phyloP scores from a whole-genome alignment of 2,329 filamentous ascomycete species.

The Chrysoporthe cubensis region DNA sequence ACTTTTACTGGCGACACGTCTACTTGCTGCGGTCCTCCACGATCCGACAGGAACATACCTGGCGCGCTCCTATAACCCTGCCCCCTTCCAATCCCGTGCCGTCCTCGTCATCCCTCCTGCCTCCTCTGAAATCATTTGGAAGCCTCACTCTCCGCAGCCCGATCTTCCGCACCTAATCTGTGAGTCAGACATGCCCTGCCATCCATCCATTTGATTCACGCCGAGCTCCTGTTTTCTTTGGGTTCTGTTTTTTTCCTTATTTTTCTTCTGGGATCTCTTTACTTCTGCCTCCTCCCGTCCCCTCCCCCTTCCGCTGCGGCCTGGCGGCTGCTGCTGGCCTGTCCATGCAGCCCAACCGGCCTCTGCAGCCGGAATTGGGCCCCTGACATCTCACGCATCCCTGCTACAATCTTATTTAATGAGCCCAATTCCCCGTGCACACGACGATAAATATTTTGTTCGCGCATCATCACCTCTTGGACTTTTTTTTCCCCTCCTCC shows the following conservation, averaged over 20 bases:
- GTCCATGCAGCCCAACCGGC: slow-evolving; percentile 15
- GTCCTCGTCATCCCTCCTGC: slow-evolving; percentile 28
- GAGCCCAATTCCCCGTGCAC: slow-evolving; percentile 17
- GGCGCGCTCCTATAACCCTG: slow-evolving; percentile 34
- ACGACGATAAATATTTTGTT: not conserved
- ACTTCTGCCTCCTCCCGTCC: not conserved
- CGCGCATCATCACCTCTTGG: slow-evolving; percentile 9
- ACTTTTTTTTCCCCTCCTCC: not conserved
- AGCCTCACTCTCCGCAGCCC: slow-evolving; percentile 29
- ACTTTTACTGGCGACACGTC: slow-evolving; percentile 31
- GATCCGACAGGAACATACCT: slow-evolving; percentile 33
- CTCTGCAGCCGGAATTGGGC: slow-evolving; percentile 14
- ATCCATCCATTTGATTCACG: slow-evolving; percentile 23
- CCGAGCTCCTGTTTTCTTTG: not conserved
- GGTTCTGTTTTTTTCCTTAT: slow-evolving; percentile 19
- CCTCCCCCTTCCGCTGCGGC: not conserved
- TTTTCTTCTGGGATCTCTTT: slow-evolving; percentile 12
- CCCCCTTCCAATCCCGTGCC: slow-evolving; percentile 34
- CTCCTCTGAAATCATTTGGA: slow-evolving; percentile 17
- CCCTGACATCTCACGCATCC: slow-evolving; percentile 21
- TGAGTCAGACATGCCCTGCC: slow-evolving; percentile 35
- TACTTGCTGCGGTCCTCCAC: slow-evolving; percentile 30
- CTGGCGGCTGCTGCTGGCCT: slow-evolving; percentile 4
- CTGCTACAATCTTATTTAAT: slow-evolving; percentile 28
- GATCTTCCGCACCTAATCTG: slow-evolving; percentile 28